phyloP scores from a whole-genome alignment of 2,329 filamentous ascomycete species.

The Incumbomyces lentus region DNA sequence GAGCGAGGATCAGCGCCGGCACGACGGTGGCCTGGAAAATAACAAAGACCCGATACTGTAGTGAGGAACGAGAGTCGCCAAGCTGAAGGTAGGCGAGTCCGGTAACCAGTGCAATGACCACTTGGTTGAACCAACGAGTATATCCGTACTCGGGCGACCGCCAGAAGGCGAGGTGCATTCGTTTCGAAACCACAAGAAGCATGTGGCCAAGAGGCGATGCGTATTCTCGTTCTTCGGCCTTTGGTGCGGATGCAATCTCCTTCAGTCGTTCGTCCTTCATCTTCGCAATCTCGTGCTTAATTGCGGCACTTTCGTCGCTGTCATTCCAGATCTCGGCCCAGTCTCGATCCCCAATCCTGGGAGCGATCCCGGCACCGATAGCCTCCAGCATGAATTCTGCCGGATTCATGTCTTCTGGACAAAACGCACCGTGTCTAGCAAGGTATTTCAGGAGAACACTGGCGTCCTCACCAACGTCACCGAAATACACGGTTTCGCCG shows the following conservation, averaged over 20 bases:
- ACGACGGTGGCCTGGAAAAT: slow-evolving; percentile 81
- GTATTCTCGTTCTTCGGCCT: slow-evolving; percentile 59
- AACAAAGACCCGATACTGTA: slow-evolving; percentile 81
- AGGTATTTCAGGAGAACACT: slow-evolving; percentile 56
- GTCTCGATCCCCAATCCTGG: slow-evolving; percentile 62
- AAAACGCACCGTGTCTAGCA: slow-evolving; percentile 43
- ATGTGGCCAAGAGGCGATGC: slow-evolving; percentile 73
- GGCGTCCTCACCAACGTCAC: slow-evolving; percentile 69
- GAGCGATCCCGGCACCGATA: slow-evolving; percentile 62
- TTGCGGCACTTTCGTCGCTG: slow-evolving; percentile 56
- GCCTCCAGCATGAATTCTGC: slow-evolving; percentile 45
- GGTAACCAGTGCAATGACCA: slow-evolving; percentile 65
- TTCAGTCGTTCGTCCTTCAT: slow-evolving; percentile 54
- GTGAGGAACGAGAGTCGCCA: slow-evolving; percentile 60
- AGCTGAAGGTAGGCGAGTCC: slow-evolving; percentile 72
- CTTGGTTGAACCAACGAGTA: slow-evolving; percentile 74
- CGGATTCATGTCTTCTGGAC: slow-evolving; percentile 42
- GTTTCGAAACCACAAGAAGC: slow-evolving; percentile 60
- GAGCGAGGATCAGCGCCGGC: slow-evolving; percentile 69
- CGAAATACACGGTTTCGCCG: slow-evolving; percentile 76
- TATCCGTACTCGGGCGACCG: slow-evolving; percentile 81
- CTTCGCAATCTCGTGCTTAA: slow-evolving; percentile 55
- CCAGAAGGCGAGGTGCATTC: slow-evolving; percentile 74
- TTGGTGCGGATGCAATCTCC: slow-evolving; percentile 33
- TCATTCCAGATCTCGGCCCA: slow-evolving; percentile 73